Percentiles rank a stretch among this genome's conserved stretches.
Conservation (phyloP, 1,284 basidiomycete genomes). For the Ganoderma multipileum region DNA sequence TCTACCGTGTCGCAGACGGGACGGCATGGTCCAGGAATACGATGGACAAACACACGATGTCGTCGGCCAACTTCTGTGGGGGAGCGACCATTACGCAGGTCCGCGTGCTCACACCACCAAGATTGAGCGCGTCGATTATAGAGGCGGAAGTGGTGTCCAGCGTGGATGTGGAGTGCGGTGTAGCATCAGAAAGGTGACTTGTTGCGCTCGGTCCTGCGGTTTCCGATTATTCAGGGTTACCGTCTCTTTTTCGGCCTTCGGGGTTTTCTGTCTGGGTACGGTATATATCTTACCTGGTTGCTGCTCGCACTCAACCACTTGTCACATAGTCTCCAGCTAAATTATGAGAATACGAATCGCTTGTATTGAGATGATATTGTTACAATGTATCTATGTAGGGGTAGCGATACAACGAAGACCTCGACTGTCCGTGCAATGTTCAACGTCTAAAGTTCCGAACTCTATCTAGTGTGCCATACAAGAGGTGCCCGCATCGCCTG, state of each 20-base stretch:
- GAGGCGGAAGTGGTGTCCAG: not conserved
- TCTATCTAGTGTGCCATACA: conserved; percentile 2
- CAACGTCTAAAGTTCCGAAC: not conserved
- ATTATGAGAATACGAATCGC: not conserved
- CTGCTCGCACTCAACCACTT: not conserved
- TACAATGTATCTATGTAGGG: not conserved
- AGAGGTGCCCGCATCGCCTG: conserved; percentile 2
- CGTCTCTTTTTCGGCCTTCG: not conserved
- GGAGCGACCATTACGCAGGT: not conserved
- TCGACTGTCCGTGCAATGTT: not conserved
- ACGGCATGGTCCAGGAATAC: conserved; percentile 22
- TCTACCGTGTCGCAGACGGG: conserved; percentile 33
- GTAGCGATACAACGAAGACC: not conserved
- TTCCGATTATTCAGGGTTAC: too few species aligned
- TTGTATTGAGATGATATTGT: not conserved
- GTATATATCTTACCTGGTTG: not conserved
- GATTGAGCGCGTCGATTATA: not conserved
- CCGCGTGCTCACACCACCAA: not conserved
- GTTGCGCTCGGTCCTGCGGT: too few species aligned
- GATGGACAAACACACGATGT: not conserved
- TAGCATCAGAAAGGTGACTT: not conserved
- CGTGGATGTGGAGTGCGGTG: not conserved
- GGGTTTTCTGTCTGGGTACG: not conserved
- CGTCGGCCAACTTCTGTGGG: not conserved
- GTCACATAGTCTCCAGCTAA: not conserved